These are phyloP conservation scores for Globisporangium echinulatum DNA, from an alignment of 352 stramenopile genomes.

Conservation along the genomic window DNA sequence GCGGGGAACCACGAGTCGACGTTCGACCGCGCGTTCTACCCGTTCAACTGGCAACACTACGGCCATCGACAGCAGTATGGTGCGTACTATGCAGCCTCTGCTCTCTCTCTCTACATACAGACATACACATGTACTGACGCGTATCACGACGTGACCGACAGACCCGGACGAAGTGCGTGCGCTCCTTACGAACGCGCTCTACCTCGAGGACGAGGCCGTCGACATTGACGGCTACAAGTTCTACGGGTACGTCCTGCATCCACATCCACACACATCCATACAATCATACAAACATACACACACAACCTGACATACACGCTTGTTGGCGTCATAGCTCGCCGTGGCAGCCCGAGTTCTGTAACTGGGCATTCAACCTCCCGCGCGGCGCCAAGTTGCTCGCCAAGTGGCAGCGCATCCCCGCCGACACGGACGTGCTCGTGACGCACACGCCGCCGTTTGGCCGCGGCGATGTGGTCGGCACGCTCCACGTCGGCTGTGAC, in stretches of 20 bases:
- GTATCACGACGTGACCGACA: conserved; percentile 2
- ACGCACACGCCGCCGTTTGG: conserved; percentile 85
- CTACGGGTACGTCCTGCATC: conserved; percentile 37
- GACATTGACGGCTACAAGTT: conserved; percentile 67
- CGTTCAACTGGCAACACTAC: conserved; percentile 60
- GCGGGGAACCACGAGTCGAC: conserved; percentile 82
- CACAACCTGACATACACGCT: too few species aligned
- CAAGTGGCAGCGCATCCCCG: conserved; percentile 50
- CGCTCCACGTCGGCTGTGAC: conserved; percentile 58
- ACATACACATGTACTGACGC: neutral
- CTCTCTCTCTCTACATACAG: neutral
- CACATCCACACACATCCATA: too few species aligned
- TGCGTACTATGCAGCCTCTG: conserved; percentile 6
- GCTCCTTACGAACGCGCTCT: conserved; percentile 70
- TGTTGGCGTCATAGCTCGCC: conserved; percentile 12
- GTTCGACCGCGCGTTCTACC: conserved; percentile 68
- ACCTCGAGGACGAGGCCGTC: conserved; percentile 72
- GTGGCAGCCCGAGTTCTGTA: conserved; percentile 83
- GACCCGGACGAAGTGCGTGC: conserved; percentile 62
- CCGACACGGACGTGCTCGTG: conserved; percentile 78
- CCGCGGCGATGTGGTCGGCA: conserved; percentile 52
- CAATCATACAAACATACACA: too few species aligned
- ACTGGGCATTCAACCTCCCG: conserved; percentile 74
- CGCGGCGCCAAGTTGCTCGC: conserved; percentile 30
- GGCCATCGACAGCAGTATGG: conserved; percentile 54